A percentile compares a stretch with the other conserved stretches of the same genome.
Conservation (phyloP, 306 rosid species). For the Carpinus fangiana region DNA sequence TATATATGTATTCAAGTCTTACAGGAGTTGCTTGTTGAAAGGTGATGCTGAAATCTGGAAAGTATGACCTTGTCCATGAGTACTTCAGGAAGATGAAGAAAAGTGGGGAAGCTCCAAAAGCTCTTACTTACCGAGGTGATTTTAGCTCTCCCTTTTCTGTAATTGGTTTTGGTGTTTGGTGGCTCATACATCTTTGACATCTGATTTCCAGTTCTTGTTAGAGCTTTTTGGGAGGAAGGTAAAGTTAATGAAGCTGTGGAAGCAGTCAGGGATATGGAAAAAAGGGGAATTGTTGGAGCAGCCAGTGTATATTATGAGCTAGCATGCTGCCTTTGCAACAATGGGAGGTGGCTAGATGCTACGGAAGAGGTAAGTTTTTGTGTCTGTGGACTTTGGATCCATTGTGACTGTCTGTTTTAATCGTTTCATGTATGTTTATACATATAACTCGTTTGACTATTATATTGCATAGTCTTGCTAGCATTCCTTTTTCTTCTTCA, state of each 20-base stretch:
- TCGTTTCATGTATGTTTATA: neutral
- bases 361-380: conserved; percentile 57
- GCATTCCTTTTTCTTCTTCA: neutral
- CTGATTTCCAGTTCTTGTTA: conserved; percentile 65
- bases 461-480: neutral
- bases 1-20: conserved; percentile 43
- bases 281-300: conserved; percentile 74
- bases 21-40: conserved; percentile 56
- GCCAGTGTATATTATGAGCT: conserved; percentile 78
- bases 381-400: conserved; percentile 4
- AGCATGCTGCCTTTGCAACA: conserved; percentile 87
- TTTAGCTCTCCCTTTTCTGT: conserved; percentile 26
- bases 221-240: conserved; percentile 80
- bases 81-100: conserved; percentile 70
- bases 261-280: conserved; percentile 84
- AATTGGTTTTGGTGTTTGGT: conserved; percentile 34
- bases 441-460: neutral
- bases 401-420: neutral
- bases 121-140: conserved; percentile 80
- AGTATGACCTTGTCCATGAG: conserved; percentile 75
- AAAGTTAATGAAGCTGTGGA: conserved; percentile 74
- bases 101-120: conserved; percentile 71
- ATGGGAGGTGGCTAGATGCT: conserved; percentile 91
- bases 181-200: conserved; percentile 24
- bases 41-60: conserved; percentile 88